Conservation (phyloP, 495 filamentous ascomycete species). For the Lasiosphaeria hispida region DNA sequence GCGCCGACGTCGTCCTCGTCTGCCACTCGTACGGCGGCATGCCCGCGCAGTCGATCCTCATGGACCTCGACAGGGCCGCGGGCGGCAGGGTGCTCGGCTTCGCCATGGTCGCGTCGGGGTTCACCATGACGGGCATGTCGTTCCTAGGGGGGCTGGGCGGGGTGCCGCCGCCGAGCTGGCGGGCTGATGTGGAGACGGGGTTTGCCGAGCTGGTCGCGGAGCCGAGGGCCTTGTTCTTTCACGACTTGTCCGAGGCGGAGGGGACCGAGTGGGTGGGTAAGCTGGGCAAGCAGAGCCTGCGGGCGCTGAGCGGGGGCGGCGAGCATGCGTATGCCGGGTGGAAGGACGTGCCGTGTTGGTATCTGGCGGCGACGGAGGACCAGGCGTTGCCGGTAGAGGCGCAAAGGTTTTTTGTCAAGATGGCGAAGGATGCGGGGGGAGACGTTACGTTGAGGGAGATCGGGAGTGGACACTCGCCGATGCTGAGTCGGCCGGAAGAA, state of each 20-base stretch:
- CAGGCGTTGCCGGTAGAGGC: slow-evolving; percentile 24
- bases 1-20: slow-evolving; percentile 47
- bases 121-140: slow-evolving; percentile 23
- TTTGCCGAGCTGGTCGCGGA: slow-evolving; percentile 25
- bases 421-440: slow-evolving; percentile 26
- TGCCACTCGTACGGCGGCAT: slow-evolving; percentile 53
- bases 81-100: slow-evolving; percentile 32
- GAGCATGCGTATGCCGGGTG: slow-evolving; percentile 34
- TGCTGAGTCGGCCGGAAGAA: slow-evolving; percentile 34
- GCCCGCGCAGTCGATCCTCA: slow-evolving; percentile 44
- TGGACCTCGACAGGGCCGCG: not conserved
- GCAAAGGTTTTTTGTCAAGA: slow-evolving; percentile 22
- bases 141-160: slow-evolving; percentile 33
- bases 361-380: slow-evolving; percentile 27
- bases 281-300: slow-evolving; percentile 27
- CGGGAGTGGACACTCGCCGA: slow-evolving; percentile 28
- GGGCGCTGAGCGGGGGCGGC: slow-evolving; percentile 24
- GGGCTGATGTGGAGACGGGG: slow-evolving; percentile 21
- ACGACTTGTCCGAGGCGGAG: slow-evolving; percentile 34
- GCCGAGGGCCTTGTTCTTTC: slow-evolving; percentile 32
- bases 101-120: slow-evolving; percentile 32
- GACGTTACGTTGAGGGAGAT: slow-evolving; percentile 29
- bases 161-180: slow-evolving; percentile 29
- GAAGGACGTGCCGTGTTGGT: slow-evolving; percentile 33
- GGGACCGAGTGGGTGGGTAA: slow-evolving; percentile 29